Percentiles rank a stretch among this genome's conserved stretches.
Evolutionary conservation across 1,284 basidiomycete genomes (phyloP).

Genomic region (Marasmius tenuissimus): DNA sequence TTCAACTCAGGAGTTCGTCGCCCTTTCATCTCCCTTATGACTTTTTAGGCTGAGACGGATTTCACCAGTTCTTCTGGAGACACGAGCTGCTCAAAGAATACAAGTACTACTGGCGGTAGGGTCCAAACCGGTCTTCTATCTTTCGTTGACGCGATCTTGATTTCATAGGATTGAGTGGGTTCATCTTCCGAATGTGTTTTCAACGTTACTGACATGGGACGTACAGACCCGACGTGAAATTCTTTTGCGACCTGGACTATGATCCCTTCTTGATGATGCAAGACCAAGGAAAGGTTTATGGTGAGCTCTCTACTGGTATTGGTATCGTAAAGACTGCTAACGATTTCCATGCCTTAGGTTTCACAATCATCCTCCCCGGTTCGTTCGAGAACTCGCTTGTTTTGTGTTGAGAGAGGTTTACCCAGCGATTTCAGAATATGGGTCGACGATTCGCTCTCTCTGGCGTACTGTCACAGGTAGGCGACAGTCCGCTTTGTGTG

Average conservation of each 20-base stretch:
- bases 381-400: too few species aligned
- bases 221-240: slow-evolving; percentile 74
- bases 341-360: too few species aligned
- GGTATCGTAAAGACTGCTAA: too few species aligned
- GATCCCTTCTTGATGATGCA: slow-evolving; percentile 92
- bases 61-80: slow-evolving; percentile 76
- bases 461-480: too few species aligned
- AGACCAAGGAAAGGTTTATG: slow-evolving; percentile 23
- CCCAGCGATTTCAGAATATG: too few species aligned
- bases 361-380: too few species aligned
- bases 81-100: slow-evolving; percentile 80
- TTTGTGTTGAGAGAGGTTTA: too few species aligned
- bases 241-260: slow-evolving; percentile 85
- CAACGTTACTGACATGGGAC: neutral
- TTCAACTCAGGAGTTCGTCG: slow-evolving; percentile 85
- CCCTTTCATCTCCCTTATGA: neutral
- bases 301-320: too few species aligned
- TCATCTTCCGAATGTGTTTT: neutral
- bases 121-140: neutral
- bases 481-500: too few species aligned
- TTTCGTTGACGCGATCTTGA: neutral
- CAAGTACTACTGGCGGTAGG: slow-evolving; percentile 87
- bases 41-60: slow-evolving; percentile 8
- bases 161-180: slow-evolving; percentile 52
- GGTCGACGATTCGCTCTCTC: too few species aligned